Percentiles rank a stretch among this genome's conserved stretches.
Evolutionary conservation across 2,329 filamentous ascomycete species (phyloP).

Genomic region (Pyrenophora graminea): DNA sequence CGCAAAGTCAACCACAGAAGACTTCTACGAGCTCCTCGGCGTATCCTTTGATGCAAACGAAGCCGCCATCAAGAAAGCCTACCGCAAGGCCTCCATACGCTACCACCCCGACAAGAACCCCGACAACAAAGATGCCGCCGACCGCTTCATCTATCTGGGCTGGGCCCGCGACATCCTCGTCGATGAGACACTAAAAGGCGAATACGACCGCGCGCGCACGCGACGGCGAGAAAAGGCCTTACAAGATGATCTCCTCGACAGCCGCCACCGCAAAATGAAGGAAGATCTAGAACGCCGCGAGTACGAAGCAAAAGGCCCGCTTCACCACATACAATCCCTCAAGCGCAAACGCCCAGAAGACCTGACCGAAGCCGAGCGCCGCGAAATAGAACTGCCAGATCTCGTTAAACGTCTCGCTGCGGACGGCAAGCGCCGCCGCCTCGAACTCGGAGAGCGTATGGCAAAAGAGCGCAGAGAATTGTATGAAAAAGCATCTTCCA

Average conservation of each 20-base stretch:
- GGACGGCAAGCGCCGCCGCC: constrained; percentile 58
- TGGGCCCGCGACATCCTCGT: constrained; percentile 84
- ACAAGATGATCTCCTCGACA: constrained; percentile 74
- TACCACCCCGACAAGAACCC: constrained; percentile 92
- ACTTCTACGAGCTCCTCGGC: constrained; percentile 78
- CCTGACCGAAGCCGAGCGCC: constrained; percentile 59
- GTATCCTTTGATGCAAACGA: constrained; percentile 67
- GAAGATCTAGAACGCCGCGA: constrained; percentile 85
- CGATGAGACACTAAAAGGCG: constrained; percentile 69
- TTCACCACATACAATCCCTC: constrained; percentile 19
- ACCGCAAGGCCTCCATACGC: constrained; percentile 82
- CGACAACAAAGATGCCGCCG: constrained; percentile 63
- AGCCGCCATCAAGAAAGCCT: constrained; percentile 79
- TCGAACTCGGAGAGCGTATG: constrained; percentile 59
- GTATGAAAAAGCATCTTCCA: constrained; percentile 48
- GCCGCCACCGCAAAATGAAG: constrained; percentile 73
- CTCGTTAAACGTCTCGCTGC: constrained; percentile 45
- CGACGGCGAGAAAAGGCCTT: constrained; percentile 71
- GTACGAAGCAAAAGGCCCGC: constrained; percentile 49
- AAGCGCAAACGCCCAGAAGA: constrained; percentile 53
- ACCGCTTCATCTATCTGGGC: constrained; percentile 83
- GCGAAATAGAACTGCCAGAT: constrained; percentile 54
- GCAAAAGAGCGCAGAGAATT: constrained; percentile 57
- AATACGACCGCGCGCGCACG: constrained; percentile 77
- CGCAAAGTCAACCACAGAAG: constrained; percentile 51